Conservation (phyloP, 2,329 filamentous ascomycete genomes). For the Pseudogymnoascus sp. region DNA sequence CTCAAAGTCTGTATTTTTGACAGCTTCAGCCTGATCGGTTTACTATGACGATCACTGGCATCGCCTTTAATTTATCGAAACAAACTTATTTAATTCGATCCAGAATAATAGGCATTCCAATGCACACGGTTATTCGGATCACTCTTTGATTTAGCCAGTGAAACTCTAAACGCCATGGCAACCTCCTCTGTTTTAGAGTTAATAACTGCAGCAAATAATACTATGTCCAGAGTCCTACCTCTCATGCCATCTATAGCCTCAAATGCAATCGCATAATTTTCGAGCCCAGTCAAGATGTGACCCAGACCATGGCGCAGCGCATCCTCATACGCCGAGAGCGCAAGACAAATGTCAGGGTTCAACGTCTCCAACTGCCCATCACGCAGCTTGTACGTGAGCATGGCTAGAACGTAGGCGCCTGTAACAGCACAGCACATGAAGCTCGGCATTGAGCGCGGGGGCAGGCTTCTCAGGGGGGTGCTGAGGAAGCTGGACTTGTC, state of each 20-base stretch:
- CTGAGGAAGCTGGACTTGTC: not conserved
- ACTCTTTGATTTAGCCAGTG: not conserved
- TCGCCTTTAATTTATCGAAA: not conserved
- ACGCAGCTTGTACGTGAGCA: conserved; percentile 19
- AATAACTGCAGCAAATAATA: not conserved
- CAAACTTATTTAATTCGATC: not conserved
- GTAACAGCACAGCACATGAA: conserved; percentile 32
- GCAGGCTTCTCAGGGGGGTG: not conserved
- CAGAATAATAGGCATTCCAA: not conserved
- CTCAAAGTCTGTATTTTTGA: too few species aligned
- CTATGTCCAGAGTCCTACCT: not conserved
- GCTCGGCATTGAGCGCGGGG: conserved; percentile 27
- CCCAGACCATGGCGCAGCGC: not conserved
- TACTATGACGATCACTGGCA: too few species aligned
- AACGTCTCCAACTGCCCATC: not conserved
- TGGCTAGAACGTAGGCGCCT: conserved; percentile 29
- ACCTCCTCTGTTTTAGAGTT: not conserved
- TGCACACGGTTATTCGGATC: not conserved
- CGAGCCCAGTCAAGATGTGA: not conserved
- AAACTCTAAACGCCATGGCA: not conserved
- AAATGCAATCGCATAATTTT: conserved; percentile 5
- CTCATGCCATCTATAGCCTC: conserved; percentile 8
- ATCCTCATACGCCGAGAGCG: not conserved
- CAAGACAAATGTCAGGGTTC: not conserved
- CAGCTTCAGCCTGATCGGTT: too few species aligned